Percentiles rank a stretch among this genome's conserved stretches.
phyloP scores from a whole-genome alignment of 164 flowering plant genomes.

The Umbilicus rupestris region DNA sequence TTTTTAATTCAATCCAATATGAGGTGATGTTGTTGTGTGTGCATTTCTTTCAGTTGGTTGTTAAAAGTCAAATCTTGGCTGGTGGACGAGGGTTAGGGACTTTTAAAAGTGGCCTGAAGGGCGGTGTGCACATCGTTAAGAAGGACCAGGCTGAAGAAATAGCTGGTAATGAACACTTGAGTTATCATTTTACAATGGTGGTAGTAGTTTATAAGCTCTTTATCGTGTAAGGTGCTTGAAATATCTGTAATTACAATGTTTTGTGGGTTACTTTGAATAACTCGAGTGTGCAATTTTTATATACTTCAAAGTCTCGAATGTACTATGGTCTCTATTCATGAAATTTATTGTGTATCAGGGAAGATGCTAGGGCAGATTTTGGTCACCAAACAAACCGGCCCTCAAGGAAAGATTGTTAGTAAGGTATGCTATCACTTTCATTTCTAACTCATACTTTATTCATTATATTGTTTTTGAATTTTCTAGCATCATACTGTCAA shows the following conservation, averaged over 20 bases:
- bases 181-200: neutral
- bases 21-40: neutral
- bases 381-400: slow-evolving; percentile 95
- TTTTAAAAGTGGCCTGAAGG: slow-evolving; percentile 75
- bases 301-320: neutral
- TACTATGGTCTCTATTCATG: neutral
- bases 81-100: slow-evolving; percentile 97
- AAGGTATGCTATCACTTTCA: slow-evolving; percentile 39
- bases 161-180: slow-evolving; percentile 47
- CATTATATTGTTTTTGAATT: neutral
- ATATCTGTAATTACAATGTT: neutral
- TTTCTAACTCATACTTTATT: neutral
- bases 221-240: neutral
- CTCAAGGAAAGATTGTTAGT: slow-evolving; percentile 92
- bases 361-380: slow-evolving; percentile 99
- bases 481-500: neutral
- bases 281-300: neutral
- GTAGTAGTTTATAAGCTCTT: neutral
- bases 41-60: slow-evolving; percentile 55
- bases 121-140: slow-evolving; percentile 96
- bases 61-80: slow-evolving; percentile 92
- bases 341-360: slow-evolving; percentile 31
- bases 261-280: neutral
- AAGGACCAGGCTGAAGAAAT: slow-evolving; percentile 68
- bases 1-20: neutral